Evolutionary conservation across 2,329 filamentous ascomycete genomes (phyloP).

Genomic region (Phyllosticta citriasiana): DNA sequence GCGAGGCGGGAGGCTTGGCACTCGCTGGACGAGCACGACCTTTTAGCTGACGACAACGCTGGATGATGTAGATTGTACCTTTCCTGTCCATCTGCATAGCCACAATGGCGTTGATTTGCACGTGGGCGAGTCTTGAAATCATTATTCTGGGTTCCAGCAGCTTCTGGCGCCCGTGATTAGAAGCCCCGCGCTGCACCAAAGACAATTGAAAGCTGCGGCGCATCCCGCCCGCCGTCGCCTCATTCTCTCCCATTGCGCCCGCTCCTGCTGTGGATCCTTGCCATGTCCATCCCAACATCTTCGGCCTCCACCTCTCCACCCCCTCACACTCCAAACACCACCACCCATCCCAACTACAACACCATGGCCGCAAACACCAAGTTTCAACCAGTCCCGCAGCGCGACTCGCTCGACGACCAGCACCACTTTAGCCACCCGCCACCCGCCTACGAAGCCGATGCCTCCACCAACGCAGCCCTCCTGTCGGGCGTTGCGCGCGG

Average conservation of each 20-base stretch:
- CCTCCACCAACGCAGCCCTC: slow-evolving; percentile 47
- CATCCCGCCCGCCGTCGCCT: neutral
- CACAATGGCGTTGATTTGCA: slow-evolving; percentile 1
- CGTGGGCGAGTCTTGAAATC: neutral
- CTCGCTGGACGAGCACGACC: neutral
- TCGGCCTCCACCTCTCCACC: neutral
- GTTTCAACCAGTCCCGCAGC: slow-evolving; percentile 73
- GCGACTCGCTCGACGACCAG: slow-evolving; percentile 59
- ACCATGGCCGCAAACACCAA: slow-evolving; percentile 48
- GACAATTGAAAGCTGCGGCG: slow-evolving; percentile 6
- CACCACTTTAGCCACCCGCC: slow-evolving; percentile 60
- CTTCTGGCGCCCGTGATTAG: slow-evolving; percentile 5
- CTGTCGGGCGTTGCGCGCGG: slow-evolving; percentile 57
- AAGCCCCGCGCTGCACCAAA: slow-evolving; percentile 2
- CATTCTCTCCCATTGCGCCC: neutral
- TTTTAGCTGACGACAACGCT: neutral
- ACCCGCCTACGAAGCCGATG: slow-evolving; percentile 62
- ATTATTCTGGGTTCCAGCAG: neutral
- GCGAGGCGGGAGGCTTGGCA: neutral
- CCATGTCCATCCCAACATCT: neutral
- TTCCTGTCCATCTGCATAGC: too few relatives aligned
- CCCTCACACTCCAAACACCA: neutral
- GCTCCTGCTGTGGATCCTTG: neutral
- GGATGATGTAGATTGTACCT: neutral
- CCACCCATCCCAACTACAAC: slow-evolving; percentile 1